Conservation (phyloP, 352 stramenopile species). For the Pythium phragmitis region DNA sequence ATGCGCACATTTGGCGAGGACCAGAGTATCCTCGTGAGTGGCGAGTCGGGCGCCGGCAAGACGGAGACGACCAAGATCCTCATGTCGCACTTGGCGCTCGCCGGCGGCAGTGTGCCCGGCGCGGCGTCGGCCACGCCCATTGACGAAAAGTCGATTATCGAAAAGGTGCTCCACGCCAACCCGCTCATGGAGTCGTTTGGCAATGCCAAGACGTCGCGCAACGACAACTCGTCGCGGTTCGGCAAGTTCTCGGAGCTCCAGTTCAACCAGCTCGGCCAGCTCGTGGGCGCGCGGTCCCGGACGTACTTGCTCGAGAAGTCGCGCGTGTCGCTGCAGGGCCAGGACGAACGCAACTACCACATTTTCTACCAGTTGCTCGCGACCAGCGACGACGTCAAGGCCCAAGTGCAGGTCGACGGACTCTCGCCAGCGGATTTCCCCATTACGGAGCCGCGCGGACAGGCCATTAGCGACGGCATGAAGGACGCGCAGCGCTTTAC, state of each 20-base stretch:
- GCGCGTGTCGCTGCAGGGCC: constrained; percentile 88
- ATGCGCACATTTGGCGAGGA: constrained; percentile 82
- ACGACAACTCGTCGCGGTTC: constrained; percentile 96
- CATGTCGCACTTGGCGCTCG: constrained; percentile 92
- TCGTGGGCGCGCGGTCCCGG: constrained; percentile 79
- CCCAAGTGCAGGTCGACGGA: constrained; percentile 69
- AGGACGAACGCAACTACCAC: constrained; percentile 97
- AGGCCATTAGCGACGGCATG: constrained; percentile 55
- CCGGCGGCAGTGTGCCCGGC: constrained; percentile 40
- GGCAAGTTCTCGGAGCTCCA: constrained; percentile 96
- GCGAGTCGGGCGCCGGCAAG: constrained; percentile 93
- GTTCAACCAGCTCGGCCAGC: constrained; percentile 86
- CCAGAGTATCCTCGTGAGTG: constrained; percentile 79
- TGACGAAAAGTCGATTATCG: constrained; percentile 72
- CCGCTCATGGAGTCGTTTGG: constrained; percentile 94
- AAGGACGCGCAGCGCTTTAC: constrained; percentile 73
- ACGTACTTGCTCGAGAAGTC: constrained; percentile 90
- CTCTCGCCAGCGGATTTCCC: constrained; percentile 80
- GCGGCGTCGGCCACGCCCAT: constrained; percentile 24
- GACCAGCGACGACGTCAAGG: constrained; percentile 45
- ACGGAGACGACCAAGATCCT: constrained; percentile 96
- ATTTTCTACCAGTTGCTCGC: constrained; percentile 97
- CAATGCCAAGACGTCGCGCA: constrained; percentile 95
- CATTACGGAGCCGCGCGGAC: constrained; percentile 55
- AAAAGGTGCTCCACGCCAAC: constrained; percentile 80